Evolutionary conservation across 2,329 filamentous ascomycete genomes (phyloP).

Genomic region (Torrubiellomyces zombiae): DNA sequence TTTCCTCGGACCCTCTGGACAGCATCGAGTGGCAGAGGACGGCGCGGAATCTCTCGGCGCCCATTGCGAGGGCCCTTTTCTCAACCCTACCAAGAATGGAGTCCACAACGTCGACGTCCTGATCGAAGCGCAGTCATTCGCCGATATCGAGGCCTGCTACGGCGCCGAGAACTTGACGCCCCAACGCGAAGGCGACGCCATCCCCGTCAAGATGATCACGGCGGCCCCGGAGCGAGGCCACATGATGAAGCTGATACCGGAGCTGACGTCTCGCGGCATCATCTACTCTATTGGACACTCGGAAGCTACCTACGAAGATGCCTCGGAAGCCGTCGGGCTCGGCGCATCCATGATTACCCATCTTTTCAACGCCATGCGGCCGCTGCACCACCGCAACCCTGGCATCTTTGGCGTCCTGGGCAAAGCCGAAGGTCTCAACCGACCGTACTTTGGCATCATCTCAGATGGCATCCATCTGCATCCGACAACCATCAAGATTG

Average conservation of each 20-base stretch:
- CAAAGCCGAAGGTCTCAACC: conserved; percentile 35
- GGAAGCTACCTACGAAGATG: conserved; percentile 73
- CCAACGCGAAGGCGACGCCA: conserved; percentile 15
- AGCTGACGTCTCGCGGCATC: conserved; percentile 48
- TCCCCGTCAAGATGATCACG: conserved; percentile 62
- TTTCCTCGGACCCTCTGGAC: conserved; percentile 57
- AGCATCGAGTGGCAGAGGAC: conserved; percentile 38
- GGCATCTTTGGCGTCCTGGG: conserved; percentile 80
- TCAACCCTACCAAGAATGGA: conserved; percentile 69
- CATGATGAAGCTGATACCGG: conserved; percentile 52
- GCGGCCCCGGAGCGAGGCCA: conserved; percentile 66
- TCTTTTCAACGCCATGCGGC: conserved; percentile 86
- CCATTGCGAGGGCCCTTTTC: conserved; percentile 82
- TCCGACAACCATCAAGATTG: conserved; percentile 75
- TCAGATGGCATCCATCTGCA: conserved; percentile 83
- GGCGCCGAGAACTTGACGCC: conserved; percentile 48
- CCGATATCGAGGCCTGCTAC: conserved; percentile 55
- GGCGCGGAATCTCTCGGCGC: conserved; percentile 80
- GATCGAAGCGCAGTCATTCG: conserved; percentile 42
- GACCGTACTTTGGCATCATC: conserved; percentile 79
- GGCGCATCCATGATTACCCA: conserved; percentile 86
- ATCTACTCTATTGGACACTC: conserved; percentile 73
- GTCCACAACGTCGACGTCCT: conserved; percentile 67
- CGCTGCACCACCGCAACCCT: conserved; percentile 79
- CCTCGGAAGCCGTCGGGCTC: conserved; percentile 49